Evolutionary conservation across 78 protist genomes (phyloP).

Genomic region (Dictyostelium brefeldianum): DNA sequence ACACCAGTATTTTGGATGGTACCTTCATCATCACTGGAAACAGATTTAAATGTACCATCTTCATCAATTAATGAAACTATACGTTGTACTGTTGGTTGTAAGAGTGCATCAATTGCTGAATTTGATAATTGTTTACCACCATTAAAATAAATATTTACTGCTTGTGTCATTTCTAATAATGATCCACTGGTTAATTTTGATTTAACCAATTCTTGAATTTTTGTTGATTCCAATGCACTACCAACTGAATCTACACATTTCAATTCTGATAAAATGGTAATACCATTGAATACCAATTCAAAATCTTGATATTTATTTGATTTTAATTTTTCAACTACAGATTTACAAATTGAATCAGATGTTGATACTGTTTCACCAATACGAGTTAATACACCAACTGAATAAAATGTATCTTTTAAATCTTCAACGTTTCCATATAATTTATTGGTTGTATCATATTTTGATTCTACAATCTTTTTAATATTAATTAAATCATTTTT

Average conservation of each 20-base stretch:
- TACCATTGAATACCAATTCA: constrained; percentile 27
- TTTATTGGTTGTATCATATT: background rate
- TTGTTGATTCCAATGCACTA: background rate
- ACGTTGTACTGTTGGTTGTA: background rate
- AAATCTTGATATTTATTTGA: constrained; percentile 11
- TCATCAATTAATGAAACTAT: constrained; percentile 40
- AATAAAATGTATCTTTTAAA: constrained; percentile 53
- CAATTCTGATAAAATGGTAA: constrained; percentile 27
- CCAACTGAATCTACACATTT: constrained; percentile 8
- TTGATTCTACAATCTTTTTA: background rate
- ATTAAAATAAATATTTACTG: constrained; percentile 15
- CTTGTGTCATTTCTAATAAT: background rate
- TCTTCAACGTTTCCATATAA: background rate
- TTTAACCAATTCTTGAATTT: constrained; percentile 2
- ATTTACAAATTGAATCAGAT: background rate
- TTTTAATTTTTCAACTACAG: background rate
- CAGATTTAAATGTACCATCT: constrained; percentile 42
- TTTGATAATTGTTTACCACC: background rate
- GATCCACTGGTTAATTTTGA: constrained; percentile 12
- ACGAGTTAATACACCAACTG: constrained; percentile 60
- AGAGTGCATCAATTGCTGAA: background rate
- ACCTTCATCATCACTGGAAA: background rate
- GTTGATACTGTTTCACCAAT: background rate
- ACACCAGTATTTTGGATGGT: constrained; percentile 8
- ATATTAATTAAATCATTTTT: constrained; percentile 13